phyloP scores from a whole-genome alignment of 164 flowering plant species.

The Vitis riparia region DNA sequence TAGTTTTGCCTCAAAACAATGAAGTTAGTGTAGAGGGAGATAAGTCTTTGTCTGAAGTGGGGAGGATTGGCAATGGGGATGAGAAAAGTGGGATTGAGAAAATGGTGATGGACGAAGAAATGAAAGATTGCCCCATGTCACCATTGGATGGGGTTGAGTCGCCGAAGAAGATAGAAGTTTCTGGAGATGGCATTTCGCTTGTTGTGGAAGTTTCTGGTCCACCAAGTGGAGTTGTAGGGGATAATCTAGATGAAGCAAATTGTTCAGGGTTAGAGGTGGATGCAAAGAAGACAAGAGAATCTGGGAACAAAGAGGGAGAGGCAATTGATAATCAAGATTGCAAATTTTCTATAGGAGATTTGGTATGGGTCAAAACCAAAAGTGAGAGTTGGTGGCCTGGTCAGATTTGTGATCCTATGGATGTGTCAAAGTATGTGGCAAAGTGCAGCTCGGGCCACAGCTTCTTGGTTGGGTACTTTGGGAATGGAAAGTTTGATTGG shows the following conservation, averaged over 20 bases:
- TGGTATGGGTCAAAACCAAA: slow-evolving; percentile 60
- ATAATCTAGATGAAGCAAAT: neutral
- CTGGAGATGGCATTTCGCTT: slow-evolving; percentile 21
- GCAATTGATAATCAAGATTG: neutral
- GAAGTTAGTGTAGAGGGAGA: neutral
- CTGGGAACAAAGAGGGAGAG: neutral
- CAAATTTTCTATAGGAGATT: slow-evolving; percentile 33
- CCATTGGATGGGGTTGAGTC: slow-evolving; percentile 4
- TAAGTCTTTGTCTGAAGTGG: neutral
- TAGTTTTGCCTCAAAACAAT: neutral
- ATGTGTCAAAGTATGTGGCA: slow-evolving; percentile 29
- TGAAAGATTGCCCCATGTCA: neutral
- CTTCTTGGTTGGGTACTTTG: slow-evolving; percentile 39
- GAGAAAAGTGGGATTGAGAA: slow-evolving; percentile 7
- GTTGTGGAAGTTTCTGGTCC: slow-evolving; percentile 26
- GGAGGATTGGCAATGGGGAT: neutral
- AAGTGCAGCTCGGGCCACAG: slow-evolving; percentile 26
- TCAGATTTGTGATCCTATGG: slow-evolving; percentile 41
- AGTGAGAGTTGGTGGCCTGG: slow-evolving; percentile 71
- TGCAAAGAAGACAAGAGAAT: neutral
- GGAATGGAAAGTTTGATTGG: slow-evolving; percentile 27
- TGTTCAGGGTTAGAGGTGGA: neutral
- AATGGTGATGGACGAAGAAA: slow-evolving; percentile 3
- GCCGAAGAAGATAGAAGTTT: slow-evolving; percentile 12
- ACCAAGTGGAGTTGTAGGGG: neutral